These are phyloP conservation scores for Globisporangium heterothallicum DNA, from an alignment of 352 stramenopile genomes.

Conservation along the genomic window DNA sequence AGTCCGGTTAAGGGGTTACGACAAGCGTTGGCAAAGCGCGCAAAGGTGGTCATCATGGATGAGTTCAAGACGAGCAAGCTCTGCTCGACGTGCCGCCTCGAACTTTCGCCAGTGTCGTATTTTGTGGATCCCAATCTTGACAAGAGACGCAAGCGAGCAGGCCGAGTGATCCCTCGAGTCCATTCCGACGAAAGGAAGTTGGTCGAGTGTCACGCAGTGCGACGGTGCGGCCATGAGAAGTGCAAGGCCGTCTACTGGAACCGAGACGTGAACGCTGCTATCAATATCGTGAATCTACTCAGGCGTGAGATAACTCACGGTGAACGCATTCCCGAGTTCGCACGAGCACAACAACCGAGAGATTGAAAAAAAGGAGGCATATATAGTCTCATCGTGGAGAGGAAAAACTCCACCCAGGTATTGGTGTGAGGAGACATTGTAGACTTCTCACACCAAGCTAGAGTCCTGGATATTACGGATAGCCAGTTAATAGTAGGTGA, in stretches of 20 bases:
- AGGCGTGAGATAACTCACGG: not conserved
- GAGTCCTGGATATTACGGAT: slow-evolving; percentile 5
- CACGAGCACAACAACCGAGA: no score
- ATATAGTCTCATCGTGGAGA: not conserved
- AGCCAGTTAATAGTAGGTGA: slow-evolving; percentile 4
- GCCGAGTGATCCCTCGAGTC: not conserved
- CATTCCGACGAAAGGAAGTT: slow-evolving; percentile 3
- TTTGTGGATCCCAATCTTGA: slow-evolving; percentile 3
- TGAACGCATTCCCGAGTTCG: not conserved
- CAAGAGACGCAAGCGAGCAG: slow-evolving; percentile 10
- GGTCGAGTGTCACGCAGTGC: slow-evolving; percentile 2
- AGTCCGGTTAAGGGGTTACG: slow-evolving; percentile 17
- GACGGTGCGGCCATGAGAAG: not conserved
- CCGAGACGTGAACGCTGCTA: slow-evolving; percentile 6
- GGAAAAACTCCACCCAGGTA: not conserved
- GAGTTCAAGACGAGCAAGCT: slow-evolving; percentile 24
- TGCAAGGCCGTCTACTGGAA: slow-evolving; percentile 2
- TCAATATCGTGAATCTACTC: slow-evolving; percentile 8
- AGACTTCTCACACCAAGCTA: slow-evolving; percentile 1
- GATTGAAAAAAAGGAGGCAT: not conserved
- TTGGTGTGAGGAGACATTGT: not conserved
- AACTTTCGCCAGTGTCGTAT: slow-evolving; percentile 13
- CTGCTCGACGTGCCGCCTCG: slow-evolving; percentile 19
- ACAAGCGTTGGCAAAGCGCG: slow-evolving; percentile 13
- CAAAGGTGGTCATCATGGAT: slow-evolving; percentile 19